Evolutionary conservation across 441 rosid species (phyloP).

Genomic region (Adansonia grandidieri): DNA sequence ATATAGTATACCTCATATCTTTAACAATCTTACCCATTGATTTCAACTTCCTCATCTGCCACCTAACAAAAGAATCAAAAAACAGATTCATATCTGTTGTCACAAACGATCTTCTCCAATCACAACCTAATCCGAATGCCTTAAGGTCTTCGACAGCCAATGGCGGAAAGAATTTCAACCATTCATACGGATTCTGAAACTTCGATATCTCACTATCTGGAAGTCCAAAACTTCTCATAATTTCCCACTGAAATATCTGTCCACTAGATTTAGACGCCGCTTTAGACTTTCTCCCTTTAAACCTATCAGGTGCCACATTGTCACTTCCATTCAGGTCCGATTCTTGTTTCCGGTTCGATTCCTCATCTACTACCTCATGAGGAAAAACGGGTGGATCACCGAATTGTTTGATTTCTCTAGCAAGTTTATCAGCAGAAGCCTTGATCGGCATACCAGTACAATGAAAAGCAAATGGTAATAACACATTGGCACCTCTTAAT

Average conservation of each 20-base stretch:
- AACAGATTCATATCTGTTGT: slow-evolving; percentile 83
- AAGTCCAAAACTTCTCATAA: slow-evolving; percentile 88
- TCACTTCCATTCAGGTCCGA: slow-evolving; percentile 30
- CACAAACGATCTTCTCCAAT: slow-evolving; percentile 91
- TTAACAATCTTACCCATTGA: slow-evolving; percentile 86
- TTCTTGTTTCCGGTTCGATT: slow-evolving; percentile 31
- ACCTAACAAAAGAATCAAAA: slow-evolving; percentile 75
- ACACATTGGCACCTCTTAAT: slow-evolving; percentile 79
- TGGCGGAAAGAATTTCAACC: slow-evolving; percentile 83
- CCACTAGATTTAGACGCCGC: slow-evolving; percentile 78
- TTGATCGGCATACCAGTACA: slow-evolving; percentile 81
- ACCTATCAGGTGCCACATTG: slow-evolving; percentile 49
- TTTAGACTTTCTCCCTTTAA: slow-evolving; percentile 84
- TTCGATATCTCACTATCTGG: slow-evolving; percentile 65
- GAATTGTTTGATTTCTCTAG: slow-evolving; percentile 67
- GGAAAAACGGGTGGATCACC: slow-evolving; percentile 80
- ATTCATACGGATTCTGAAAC: slow-evolving; percentile 76
- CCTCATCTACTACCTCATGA: slow-evolving; percentile 46
- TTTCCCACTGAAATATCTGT: slow-evolving; percentile 87
- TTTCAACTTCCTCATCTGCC: slow-evolving; percentile 93
- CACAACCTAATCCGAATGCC: slow-evolving; percentile 89
- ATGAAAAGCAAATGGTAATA: slow-evolving; percentile 86
- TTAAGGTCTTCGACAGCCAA: slow-evolving; percentile 80
- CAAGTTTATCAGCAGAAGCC: slow-evolving; percentile 92
- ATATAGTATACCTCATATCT: slow-evolving; percentile 78